Evolutionary conservation across 2,329 filamentous ascomycete species (phyloP), one percentile per base, ranked within the genome.

Genomic region (Aureobasidium sp.): DNA sequence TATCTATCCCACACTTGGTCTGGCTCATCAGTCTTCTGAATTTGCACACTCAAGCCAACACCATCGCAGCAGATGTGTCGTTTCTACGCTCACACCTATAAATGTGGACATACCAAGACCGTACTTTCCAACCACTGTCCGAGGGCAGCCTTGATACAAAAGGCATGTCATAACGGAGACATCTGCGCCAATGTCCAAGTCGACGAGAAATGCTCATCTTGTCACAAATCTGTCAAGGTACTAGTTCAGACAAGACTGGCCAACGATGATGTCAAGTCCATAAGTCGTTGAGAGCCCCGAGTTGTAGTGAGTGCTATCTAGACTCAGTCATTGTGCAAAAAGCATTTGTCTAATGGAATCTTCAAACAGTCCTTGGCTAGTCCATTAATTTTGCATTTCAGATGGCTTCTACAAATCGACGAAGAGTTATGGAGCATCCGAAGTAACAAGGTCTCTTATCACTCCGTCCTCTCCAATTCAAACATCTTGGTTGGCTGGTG

Each of bases 21-120:
- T 15, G 11, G 5, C n/a, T 14, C 6, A 3, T 22, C 22, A 8
- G n/a, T 14, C 3, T 9, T 8, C 36, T 8, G 9, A 7, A 36
- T 9, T 36, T 4, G n/a, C 29, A 3, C 5, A 2, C 15, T 36
- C 3, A 4, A 49, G n/a, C 14, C 31, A 12, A 22, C 17, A 27
- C 4, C 34, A 52, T 12, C 2, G 34, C 31, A 25, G 36, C 14
- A 27, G 4, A 79, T 79, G 77, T 79, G 77, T 70, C 76, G 73
- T 68, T 79, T 78, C 69, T 78, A 79, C 68, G 77, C 77, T 52
- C 77, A 79, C 70, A 73, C 70, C 3, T 74, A 79, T 70, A 68
- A 70, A 15, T 79, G 77, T 68, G 77, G 77, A 48, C 77, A 79
- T 67, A 77, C 75, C 17, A 70, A 72, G 62, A 77, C 70, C 12